Evolutionary conservation across 2,329 filamentous ascomycete species (phyloP).

Genomic region (Colletotrichum lentis): DNA sequence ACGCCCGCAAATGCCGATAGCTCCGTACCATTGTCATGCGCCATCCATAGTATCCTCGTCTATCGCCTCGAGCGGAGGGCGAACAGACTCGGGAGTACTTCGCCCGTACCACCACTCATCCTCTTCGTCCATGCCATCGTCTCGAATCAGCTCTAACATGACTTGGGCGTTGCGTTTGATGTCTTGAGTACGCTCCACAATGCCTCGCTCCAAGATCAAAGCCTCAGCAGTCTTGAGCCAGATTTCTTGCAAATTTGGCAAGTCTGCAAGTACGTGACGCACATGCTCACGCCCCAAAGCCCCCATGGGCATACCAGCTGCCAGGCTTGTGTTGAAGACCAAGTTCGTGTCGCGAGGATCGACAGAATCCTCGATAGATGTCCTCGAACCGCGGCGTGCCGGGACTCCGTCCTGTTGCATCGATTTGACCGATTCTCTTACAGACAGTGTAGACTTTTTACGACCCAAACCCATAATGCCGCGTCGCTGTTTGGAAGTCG

Average conservation of each 20-base stretch:
- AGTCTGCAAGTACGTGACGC: constrained; percentile 60
- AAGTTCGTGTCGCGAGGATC: constrained; percentile 35
- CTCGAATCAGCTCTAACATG: constrained; percentile 70
- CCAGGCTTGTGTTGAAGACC: constrained; percentile 67
- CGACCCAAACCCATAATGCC: constrained; percentile 63
- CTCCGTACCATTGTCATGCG: constrained; percentile 27
- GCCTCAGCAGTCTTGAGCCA: constrained; percentile 71
- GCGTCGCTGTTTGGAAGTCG: constrained; percentile 58
- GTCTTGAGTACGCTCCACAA: constrained; percentile 65
- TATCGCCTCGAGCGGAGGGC: constrained; percentile 59
- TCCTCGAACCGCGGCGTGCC: constrained; percentile 18
- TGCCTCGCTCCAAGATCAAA: constrained; percentile 65
- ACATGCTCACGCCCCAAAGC: constrained; percentile 61
- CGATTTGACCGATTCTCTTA: constrained; percentile 45
- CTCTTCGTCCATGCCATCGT: constrained; percentile 65
- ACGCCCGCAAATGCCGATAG: constrained; percentile 39
- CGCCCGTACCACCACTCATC: constrained; percentile 71
- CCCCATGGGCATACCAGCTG: constrained; percentile 70
- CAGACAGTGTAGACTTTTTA: constrained; percentile 61
- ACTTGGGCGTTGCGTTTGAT: constrained; percentile 71
- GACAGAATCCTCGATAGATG: constrained; percentile 18
- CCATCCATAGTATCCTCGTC: constrained; percentile 60
- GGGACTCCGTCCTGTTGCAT: constrained; percentile 34
- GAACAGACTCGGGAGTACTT: constrained; percentile 61
- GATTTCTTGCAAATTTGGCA: constrained; percentile 66